These are phyloP conservation scores for Aspergillus floridensis DNA, from an alignment of 2,329 filamentous ascomycete genomes.

Conservation along the genomic window DNA sequence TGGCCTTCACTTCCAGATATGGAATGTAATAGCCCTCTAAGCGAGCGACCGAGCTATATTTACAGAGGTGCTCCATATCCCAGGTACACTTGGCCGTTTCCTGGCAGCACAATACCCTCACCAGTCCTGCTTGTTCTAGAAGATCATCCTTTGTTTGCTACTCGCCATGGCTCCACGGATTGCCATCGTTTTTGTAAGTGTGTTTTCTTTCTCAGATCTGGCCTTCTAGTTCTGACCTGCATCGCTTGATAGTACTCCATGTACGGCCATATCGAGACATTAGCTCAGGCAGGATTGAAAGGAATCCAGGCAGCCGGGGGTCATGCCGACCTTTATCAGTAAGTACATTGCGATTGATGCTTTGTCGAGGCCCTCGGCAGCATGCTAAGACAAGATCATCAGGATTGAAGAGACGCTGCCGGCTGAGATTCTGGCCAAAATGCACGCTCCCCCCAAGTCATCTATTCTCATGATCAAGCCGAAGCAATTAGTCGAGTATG, in stretches of 20 bases:
- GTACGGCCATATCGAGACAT: slow-evolving; percentile 82
- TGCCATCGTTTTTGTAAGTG: too few relatives aligned
- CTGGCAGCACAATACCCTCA: too few relatives aligned
- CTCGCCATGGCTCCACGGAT: too few relatives aligned
- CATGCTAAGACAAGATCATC: slow-evolving; percentile 9
- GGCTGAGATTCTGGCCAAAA: slow-evolving; percentile 79
- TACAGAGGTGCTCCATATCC: too few relatives aligned
- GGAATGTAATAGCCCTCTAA: too few relatives aligned
- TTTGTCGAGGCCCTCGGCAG: neutral
- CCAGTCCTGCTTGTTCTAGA: too few relatives aligned
- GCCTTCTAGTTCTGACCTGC: too few relatives aligned
- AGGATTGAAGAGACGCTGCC: slow-evolving; percentile 82
- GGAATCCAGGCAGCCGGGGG: slow-evolving; percentile 88
- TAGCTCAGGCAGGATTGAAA: slow-evolving; percentile 86
- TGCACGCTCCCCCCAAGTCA: slow-evolving; percentile 79
- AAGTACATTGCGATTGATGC: slow-evolving; percentile 27
- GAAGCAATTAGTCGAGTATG: slow-evolving; percentile 68
- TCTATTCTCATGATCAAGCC: slow-evolving; percentile 63
- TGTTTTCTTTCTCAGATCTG: too few relatives aligned
- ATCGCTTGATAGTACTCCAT: slow-evolving; percentile 69
- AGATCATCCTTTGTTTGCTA: too few relatives aligned
- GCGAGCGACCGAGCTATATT: too few relatives aligned
- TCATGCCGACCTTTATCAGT: slow-evolving; percentile 77
- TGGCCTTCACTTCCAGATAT: too few relatives aligned
- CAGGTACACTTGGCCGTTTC: too few relatives aligned